Evolutionary conservation across 495 filamentous ascomycete genomes (phyloP).

Genomic region (Neurospora sp.): DNA sequence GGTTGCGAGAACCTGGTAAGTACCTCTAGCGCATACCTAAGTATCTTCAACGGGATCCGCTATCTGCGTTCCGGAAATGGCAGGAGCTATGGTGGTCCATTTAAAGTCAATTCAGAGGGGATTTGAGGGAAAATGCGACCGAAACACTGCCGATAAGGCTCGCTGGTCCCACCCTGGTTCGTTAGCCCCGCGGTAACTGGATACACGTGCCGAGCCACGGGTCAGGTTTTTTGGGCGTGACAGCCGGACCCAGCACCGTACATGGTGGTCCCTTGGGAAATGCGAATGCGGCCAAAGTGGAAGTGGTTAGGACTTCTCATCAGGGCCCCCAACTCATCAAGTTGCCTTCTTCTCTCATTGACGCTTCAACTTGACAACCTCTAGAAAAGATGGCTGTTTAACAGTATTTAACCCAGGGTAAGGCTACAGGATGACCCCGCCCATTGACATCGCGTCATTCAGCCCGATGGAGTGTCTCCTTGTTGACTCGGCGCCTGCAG

Average conservation of each 20-base stretch:
- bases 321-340: not conserved
- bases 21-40: not conserved
- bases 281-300: not conserved
- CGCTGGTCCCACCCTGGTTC: not conserved
- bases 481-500: not conserved
- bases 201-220: not conserved
- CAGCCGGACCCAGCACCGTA: not conserved
- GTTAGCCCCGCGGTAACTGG: not conserved
- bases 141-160: not conserved
- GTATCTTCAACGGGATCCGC: not conserved
- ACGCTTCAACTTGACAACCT: not conserved
- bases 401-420: not conserved
- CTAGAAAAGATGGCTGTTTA: not conserved
- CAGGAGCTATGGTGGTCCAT: not conserved
- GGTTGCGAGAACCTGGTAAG: not conserved
- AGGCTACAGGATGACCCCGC: not conserved
- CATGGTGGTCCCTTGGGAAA: not conserved
- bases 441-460: not conserved
- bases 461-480: not conserved
- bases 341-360: not conserved
- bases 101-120: not conserved
- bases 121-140: not conserved
- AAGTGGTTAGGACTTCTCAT: not conserved
- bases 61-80: not conserved
- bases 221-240: not conserved